A percentile compares a stretch with the other conserved stretches of the same genome.
phyloP scores from a whole-genome alignment of 2,329 filamentous ascomycete species.

The Phyllosticta capitalensis region DNA sequence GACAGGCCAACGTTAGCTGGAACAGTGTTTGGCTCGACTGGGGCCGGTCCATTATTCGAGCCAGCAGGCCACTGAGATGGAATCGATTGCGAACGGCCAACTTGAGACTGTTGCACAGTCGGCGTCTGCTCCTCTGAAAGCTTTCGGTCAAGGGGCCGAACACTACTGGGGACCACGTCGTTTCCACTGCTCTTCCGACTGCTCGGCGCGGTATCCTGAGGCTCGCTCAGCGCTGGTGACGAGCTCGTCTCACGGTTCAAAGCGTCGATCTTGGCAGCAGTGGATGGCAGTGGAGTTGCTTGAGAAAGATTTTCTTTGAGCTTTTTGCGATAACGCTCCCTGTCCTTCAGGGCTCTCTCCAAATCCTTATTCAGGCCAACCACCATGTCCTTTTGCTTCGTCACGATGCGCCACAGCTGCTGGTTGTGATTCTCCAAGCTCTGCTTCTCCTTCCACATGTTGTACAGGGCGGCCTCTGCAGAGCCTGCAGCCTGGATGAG shows the following conservation, averaged over 20 bases:
- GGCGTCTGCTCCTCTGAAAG: conserved; percentile 4
- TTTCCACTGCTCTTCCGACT: conserved; percentile 7
- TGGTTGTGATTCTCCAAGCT: conserved; percentile 80
- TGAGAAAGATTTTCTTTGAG: conserved; percentile 62
- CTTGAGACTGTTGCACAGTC: background rate
- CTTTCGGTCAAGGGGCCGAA: background rate
- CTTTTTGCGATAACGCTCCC: conserved; percentile 86
- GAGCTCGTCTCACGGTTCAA: conserved; percentile 28
- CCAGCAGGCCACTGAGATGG: conserved; percentile 3
- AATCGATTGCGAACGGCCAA: background rate
- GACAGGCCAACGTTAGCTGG: conserved; percentile 6
- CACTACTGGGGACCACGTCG: background rate
- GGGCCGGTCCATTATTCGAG: conserved; percentile 1
- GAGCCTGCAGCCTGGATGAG: conserved; percentile 80
- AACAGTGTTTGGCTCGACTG: background rate
- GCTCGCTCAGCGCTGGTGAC: conserved; percentile 22
- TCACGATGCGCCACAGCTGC: conserved; percentile 89
- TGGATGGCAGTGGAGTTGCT: conserved; percentile 28
- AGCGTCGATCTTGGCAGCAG: conserved; percentile 20
- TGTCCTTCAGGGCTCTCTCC: conserved; percentile 83
- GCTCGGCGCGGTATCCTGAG: conserved; percentile 5
- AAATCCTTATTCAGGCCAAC: conserved; percentile 89
- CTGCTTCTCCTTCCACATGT: conserved; percentile 84
- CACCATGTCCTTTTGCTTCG: conserved; percentile 93
- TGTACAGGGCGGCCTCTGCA: conserved; percentile 77